Percentiles rank a stretch among this genome's conserved stretches.
phyloP scores from a whole-genome alignment of 495 filamentous ascomycete genomes.

The Cenococcum geophilum region DNA sequence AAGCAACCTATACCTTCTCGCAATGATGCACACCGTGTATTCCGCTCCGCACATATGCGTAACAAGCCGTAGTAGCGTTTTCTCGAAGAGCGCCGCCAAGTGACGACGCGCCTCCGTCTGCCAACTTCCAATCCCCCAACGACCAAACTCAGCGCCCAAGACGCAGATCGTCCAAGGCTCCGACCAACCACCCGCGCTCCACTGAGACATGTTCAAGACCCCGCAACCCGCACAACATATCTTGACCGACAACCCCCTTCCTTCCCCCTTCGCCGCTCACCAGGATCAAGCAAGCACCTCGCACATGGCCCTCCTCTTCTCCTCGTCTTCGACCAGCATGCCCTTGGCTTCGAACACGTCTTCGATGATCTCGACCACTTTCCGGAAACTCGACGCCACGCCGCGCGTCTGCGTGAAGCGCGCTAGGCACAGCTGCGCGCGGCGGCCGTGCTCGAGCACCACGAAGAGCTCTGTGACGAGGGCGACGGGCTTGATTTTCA shows the following conservation, averaged over 20 bases:
- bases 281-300: constrained; percentile 28
- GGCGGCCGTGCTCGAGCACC: constrained; percentile 67
- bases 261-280: no score
- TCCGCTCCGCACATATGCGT: background rate
- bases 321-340: constrained; percentile 63
- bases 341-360: constrained; percentile 52
- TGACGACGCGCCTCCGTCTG: no score
- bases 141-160: no score
- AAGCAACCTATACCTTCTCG: background rate
- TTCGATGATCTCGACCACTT: constrained; percentile 68
- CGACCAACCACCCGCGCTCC: no score
- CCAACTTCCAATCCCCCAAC: no score
- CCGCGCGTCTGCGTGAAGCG: constrained; percentile 84
- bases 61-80: no score
- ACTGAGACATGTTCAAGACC: no score
- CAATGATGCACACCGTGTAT: background rate
- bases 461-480: constrained; percentile 81
- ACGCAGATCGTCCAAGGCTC: no score
- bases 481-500: constrained; percentile 67
- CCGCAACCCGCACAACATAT: no score
- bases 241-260: no score
- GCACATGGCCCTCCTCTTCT: constrained; percentile 60
- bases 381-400: constrained; percentile 76
- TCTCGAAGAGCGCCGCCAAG: no score
- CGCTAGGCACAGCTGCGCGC: constrained; percentile 57